Percentiles rank a stretch among this genome's conserved stretches.
Conservation (phyloP, 805 yeast species). For the Cyberlindnera petersonii region DNA sequence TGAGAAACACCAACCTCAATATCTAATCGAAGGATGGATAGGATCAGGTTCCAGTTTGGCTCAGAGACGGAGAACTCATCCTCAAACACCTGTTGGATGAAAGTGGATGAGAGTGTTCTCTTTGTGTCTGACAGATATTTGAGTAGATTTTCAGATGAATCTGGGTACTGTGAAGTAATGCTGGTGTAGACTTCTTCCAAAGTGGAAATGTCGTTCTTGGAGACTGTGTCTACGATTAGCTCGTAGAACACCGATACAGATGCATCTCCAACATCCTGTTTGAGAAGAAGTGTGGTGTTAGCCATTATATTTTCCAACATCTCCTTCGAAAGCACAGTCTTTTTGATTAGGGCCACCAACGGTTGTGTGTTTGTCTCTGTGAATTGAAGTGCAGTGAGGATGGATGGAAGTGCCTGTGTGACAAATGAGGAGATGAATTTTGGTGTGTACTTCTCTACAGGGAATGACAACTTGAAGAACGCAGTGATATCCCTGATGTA, state of each 20-base stretch:
- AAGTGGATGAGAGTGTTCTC: slow-evolving; percentile 49
- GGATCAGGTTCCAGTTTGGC: slow-evolving; percentile 45
- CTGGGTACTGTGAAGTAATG: slow-evolving; percentile 37
- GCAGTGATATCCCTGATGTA: slow-evolving; percentile 8
- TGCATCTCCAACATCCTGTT: slow-evolving; percentile 16
- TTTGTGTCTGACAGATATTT: slow-evolving; percentile 45
- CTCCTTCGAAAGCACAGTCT: slow-evolving; percentile 29
- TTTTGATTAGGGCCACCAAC: slow-evolving; percentile 22
- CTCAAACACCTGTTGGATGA: slow-evolving; percentile 41
- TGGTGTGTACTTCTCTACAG: slow-evolving; percentile 18
- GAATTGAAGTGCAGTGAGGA: slow-evolving; percentile 9
- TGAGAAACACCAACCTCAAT: slow-evolving; percentile 53
- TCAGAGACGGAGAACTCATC: slow-evolving; percentile 45
- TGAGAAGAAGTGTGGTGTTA: slow-evolving; percentile 32
- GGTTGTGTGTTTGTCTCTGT: slow-evolving; percentile 2
- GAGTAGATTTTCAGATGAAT: slow-evolving; percentile 41
- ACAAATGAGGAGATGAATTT: slow-evolving; percentile 19
- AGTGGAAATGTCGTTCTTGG: slow-evolving; percentile 30
- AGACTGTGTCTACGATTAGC: slow-evolving; percentile 29
- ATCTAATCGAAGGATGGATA: slow-evolving; percentile 48
- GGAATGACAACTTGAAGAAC: slow-evolving; percentile 15
- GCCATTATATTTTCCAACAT: slow-evolving; percentile 23
- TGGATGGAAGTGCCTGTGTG: slow-evolving; percentile 18
- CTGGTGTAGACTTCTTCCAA: slow-evolving; percentile 48
- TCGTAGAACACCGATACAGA: slow-evolving; percentile 31